These are phyloP conservation scores for Cucumis cinereus DNA, from an alignment of 306 rosid species.

Conservation along the genomic window DNA sequence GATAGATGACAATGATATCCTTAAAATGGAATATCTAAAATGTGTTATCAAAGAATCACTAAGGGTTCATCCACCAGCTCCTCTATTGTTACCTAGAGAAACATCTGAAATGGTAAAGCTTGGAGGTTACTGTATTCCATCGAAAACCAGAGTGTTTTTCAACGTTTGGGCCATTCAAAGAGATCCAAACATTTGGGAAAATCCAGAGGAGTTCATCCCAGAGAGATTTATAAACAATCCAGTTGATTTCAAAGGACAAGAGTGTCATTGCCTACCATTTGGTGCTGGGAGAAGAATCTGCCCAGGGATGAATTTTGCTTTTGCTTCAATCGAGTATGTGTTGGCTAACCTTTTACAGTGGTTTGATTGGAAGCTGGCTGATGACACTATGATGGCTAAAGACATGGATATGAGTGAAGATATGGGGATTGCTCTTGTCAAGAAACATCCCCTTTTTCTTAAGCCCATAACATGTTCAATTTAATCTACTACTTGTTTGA, in stretches of 20 bases:
- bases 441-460: neutral
- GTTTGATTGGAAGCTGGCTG: constrained; percentile 19
- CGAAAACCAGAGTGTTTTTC: constrained; percentile 12
- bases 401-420: constrained; percentile 21
- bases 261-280: constrained; percentile 22
- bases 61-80: constrained; percentile 26
- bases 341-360: constrained; percentile 17
- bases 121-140: constrained; percentile 9
- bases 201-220: constrained; percentile 23
- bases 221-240: constrained; percentile 18
- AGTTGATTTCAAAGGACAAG: constrained; percentile 20
- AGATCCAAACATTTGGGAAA: constrained; percentile 19
- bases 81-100: constrained; percentile 30
- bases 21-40: constrained; percentile 23
- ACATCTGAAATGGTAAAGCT: constrained; percentile 9
- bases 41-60: constrained; percentile 33
- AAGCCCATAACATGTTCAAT: neutral
- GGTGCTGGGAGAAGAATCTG: constrained; percentile 34
- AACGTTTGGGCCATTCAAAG: constrained; percentile 27
- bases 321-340: constrained; percentile 7
- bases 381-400: neutral
- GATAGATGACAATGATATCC: constrained; percentile 24
- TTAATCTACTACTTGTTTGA: neutral
- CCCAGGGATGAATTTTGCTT: constrained; percentile 18
- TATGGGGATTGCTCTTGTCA: neutral